Percentiles rank a stretch among this genome's conserved stretches.
These are phyloP conservation scores for Coccinonectria pachysandricola DNA, from an alignment of 2,329 filamentous ascomycete species.

Conservation along the genomic window DNA sequence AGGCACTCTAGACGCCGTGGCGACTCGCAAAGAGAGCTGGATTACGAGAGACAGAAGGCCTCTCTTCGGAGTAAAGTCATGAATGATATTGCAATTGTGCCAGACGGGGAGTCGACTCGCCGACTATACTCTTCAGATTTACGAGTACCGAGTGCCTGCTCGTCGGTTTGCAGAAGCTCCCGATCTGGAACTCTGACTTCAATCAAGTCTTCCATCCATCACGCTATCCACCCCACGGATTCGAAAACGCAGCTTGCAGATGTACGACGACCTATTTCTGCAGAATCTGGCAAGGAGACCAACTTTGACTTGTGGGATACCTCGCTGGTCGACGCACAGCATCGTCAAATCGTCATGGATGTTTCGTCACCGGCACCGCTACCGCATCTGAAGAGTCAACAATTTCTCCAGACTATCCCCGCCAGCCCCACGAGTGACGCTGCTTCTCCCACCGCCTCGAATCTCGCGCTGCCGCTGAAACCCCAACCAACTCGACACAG, in stretches of 20 bases:
- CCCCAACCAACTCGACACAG: constrained; percentile 34
- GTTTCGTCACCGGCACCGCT: constrained; percentile 34
- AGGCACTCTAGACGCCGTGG: constrained; percentile 16
- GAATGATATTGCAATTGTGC: constrained; percentile 37
- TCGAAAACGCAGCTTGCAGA: constrained; percentile 45
- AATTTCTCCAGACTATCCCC: constrained; percentile 61
- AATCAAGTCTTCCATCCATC: constrained; percentile 31
- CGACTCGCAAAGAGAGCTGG: constrained; percentile 13
- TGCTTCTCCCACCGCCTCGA: too few species aligned
- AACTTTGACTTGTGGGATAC: constrained; percentile 70
- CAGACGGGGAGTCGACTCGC: constrained; percentile 21
- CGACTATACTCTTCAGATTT: constrained; percentile 27
- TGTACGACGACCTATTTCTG: constrained; percentile 14
- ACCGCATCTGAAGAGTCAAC: constrained; percentile 33
- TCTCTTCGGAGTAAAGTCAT: constrained; percentile 38
- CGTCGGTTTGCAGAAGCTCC: constrained; percentile 27
- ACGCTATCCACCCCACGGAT: constrained; percentile 41
- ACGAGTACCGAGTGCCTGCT: constrained; percentile 31
- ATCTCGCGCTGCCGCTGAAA: constrained; percentile 46
- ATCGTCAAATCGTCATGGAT: constrained; percentile 46
- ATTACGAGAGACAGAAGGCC: constrained; percentile 13
- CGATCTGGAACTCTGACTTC: constrained; percentile 15
- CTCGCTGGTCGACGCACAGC: constrained; percentile 53
- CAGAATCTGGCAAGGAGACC: constrained; percentile 41
- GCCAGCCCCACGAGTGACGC: constrained; percentile 53